These are phyloP conservation scores for Brettanomyces nanus DNA, from an alignment of 805 yeast genomes.

Conservation along the genomic window DNA sequence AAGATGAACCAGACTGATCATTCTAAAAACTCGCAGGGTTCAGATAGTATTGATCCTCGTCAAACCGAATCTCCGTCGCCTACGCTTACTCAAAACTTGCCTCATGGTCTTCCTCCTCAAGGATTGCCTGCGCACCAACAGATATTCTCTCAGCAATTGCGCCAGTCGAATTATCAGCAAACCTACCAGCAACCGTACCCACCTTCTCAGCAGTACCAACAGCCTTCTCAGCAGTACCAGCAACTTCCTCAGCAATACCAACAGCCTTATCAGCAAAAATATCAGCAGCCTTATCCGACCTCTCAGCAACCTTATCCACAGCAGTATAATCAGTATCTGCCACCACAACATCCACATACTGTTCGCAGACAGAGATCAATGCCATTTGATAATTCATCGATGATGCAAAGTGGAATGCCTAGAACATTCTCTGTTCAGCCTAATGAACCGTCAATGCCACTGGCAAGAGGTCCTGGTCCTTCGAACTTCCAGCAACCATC, in stretches of 20 bases:
- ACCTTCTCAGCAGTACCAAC: slow-evolving; percentile 13
- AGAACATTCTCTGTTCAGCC: slow-evolving; percentile 8
- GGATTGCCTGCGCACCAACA: slow-evolving; percentile 26
- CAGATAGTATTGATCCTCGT: not conserved
- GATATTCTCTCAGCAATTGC: slow-evolving; percentile 16
- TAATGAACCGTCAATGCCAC: slow-evolving; percentile 8
- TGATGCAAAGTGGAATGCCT: slow-evolving; percentile 11
- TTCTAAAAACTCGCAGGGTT: not conserved
- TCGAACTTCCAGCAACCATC: slow-evolving; percentile 6
- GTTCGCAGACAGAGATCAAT: not conserved
- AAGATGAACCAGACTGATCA: not conserved
- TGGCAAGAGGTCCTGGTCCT: slow-evolving; percentile 14
- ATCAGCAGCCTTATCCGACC: too few species aligned
- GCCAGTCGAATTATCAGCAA: slow-evolving; percentile 10
- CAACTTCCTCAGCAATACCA: not conserved
- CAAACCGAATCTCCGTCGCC: slow-evolving; percentile 22
- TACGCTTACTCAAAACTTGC: slow-evolving; percentile 21
- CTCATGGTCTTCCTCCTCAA: slow-evolving; percentile 28
- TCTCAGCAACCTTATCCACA: slow-evolving; percentile 8
- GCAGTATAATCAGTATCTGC: not conserved
- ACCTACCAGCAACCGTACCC: slow-evolving; percentile 8
- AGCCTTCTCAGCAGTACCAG: slow-evolving; percentile 1
- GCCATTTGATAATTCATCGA: slow-evolving; percentile 14
- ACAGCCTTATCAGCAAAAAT: slow-evolving; percentile 10
- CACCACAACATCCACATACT: slow-evolving; percentile 4